phyloP scores from a whole-genome alignment of 306 rosid genomes.

The Castanospermum australe region DNA sequence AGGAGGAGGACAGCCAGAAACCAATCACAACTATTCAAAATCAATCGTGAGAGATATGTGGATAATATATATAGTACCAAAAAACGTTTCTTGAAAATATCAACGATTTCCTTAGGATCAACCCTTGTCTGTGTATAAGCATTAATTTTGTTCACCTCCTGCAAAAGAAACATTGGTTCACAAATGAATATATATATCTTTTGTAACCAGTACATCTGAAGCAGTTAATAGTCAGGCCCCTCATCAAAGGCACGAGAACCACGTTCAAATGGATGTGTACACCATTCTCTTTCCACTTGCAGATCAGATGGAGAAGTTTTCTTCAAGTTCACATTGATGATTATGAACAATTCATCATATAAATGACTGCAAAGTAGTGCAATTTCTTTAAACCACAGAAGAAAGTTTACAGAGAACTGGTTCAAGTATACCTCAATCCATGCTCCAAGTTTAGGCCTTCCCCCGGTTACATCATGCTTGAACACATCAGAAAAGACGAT shows the following conservation, averaged over 20 bases:
- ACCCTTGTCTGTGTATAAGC: conserved; percentile 60
- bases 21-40: conserved; percentile 2
- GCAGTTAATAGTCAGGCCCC: neutral
- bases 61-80: conserved; percentile 38
- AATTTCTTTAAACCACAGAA: neutral
- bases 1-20: neutral
- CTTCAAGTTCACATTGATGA: neutral
- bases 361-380: neutral
- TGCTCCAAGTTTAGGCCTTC: conserved; percentile 51
- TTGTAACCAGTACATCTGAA: neutral
- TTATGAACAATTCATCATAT: neutral
- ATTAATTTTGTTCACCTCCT: conserved; percentile 65
- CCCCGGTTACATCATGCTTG: conserved; percentile 42
- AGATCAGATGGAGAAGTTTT: neutral
- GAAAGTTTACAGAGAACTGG: neutral
- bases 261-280: neutral
- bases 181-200: conserved; percentile 14
- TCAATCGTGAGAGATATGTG: neutral
- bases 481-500: conserved; percentile 27
- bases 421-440: conserved; percentile 48
- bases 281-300: neutral
- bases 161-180: conserved; percentile 22
- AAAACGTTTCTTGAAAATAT: conserved; percentile 45
- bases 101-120: conserved; percentile 50
- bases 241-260: neutral